Base-by-base conservation (phyloP, 257 asterid genomes). In the Scutellaria barbata region DNA sequence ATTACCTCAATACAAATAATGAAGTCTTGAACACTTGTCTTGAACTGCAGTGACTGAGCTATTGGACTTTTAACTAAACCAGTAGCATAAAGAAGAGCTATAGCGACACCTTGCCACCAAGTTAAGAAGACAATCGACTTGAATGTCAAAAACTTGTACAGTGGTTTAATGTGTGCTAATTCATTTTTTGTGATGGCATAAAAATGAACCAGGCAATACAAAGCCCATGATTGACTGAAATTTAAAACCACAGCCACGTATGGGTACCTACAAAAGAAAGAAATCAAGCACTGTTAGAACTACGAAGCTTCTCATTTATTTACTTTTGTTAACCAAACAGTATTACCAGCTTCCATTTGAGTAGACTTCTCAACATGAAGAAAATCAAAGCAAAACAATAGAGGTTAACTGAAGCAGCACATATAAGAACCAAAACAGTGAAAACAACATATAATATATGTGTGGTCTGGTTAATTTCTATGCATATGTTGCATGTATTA, bases 81-180 rank as follows among this genome's bases (percentile, higher is more conserved):
- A 74, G 89, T 62, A 58, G 93, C 81, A 79, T 85, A 88, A 62
- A 92, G 79, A 75, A 92, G 87, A 80, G 96, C 96, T 79, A 95
- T 95, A 30, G 93, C 89, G 75, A 95, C 83, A 77, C 99, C 99
- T 89, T 95, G 99, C 99, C 99, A 95, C 99, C 99, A 95, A 67
- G 99, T 95, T 74, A 95, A 83, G 85, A 95, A 95, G 78, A 95
- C 99, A 54, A 95, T 95, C 47, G 99, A 95, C 89, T 95, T 95
- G 81, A 95, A 95, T 8, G 95, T 92, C 86, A 92, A 75, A 79
- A 95, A 95, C 83, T 95, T 95, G 87, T 87, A 87, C 71, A 95
- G 79, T 37, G 99, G 99, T 76, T 88, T 86, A 46, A 95, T 95
- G 84, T 91, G 98, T 16, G 96, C 96, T 79, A 95, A 74, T 88